Base-by-base conservation (phyloP, 257 asterid species). In the Gynochthodes officinalis region DNA sequence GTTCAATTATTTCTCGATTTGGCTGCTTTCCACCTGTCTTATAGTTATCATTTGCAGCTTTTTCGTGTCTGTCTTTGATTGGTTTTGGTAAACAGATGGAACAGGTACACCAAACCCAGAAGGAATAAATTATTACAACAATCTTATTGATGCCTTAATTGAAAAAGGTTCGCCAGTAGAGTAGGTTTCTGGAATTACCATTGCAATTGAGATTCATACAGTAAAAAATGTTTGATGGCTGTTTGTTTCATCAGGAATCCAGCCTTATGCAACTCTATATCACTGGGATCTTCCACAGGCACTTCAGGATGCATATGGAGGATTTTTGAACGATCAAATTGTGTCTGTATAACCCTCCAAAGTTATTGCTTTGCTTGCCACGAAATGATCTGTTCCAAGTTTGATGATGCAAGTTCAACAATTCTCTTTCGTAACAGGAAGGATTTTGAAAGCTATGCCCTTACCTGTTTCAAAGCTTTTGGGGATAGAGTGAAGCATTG, bases 231-330 rank as follows among this genome's bases (percentile, higher is more conserved):
- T 67, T 33, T n/a, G 43, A 19, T 69, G 54, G 54, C 76, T 39
- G 62, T 27, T 33, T 61, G n/a, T n/a, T 72, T 71, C 55, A 76
- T 63, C 67, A 92, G 97, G 97, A 64, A 89, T 92, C 72, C 77
- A 86, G 78, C 98, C 97, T 2, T 88, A 79, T 66, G 98, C 73
- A 18, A 92, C 97, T 55, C 64, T 92, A 30, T 92, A 88, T 80
- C 98, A 92, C 69, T 92, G 98, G 98, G 98, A 92, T 75, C 93
- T 92, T 32, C 98, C 96, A 3, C 94, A 88, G 76, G 58, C 60
- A 44, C 94, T 92, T 64, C 83, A 92, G 80, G 96, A 92, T 75
- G 70, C 63, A 40, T 92, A 92, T 67, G 88, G 82, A 49, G 97
- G 98, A 62, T 71, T 90, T 19, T 78, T 92, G 70, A 77, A 86